Percentiles rank a stretch among this genome's conserved stretches.
phyloP scores from a whole-genome alignment of 257 asterid species.

The Nicotiana otophora region DNA sequence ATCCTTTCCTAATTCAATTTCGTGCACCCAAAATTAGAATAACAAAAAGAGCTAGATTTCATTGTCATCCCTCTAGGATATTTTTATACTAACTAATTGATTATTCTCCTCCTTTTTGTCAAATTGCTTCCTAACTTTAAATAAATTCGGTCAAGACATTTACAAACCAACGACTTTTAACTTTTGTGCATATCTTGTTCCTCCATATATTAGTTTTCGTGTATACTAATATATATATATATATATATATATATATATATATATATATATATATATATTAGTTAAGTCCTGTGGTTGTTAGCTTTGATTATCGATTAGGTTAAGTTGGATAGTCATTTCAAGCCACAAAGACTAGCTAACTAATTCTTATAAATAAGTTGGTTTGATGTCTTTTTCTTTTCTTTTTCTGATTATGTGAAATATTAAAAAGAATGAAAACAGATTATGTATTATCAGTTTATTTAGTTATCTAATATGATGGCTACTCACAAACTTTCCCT shows the following conservation, averaged over 20 bases:
- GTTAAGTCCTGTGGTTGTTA: not conserved
- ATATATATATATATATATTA: not conserved
- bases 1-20: not conserved
- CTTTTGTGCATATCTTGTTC: not conserved
- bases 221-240: not conserved
- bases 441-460: not conserved
- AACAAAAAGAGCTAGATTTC: not conserved
- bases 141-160: not conserved
- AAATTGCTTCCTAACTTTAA: not conserved
- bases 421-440: not conserved
- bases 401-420: not conserved
- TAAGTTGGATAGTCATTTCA: not conserved
- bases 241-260: too few relatives aligned
- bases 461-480: not conserved
- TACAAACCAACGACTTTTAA: not conserved
- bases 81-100: not conserved
- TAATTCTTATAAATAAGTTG: not conserved
- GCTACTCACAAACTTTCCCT: not conserved
- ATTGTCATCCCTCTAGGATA: not conserved
- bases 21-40: not conserved
- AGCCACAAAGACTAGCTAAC: not conserved
- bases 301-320: conserved; percentile 2
- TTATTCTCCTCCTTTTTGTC: not conserved
- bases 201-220: not conserved
- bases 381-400: not conserved